Conservation (phyloP, 805 yeast species). For the Lipomyces kockii region DNA sequence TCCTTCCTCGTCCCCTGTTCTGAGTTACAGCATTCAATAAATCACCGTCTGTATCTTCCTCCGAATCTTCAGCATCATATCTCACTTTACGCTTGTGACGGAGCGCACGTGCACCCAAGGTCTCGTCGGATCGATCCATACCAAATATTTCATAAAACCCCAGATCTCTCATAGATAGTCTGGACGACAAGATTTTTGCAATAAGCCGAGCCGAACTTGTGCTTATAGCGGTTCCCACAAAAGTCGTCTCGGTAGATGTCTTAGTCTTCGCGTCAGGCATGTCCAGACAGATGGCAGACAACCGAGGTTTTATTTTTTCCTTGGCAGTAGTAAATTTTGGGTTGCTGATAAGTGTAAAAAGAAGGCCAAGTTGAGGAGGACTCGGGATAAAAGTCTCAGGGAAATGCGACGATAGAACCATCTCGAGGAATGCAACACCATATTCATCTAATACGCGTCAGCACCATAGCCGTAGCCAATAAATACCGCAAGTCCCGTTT, state of each 20-base stretch:
- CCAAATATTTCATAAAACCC: conserved; percentile 19
- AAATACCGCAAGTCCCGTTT: neutral
- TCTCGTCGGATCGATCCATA: conserved; percentile 2
- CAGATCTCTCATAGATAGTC: conserved; percentile 21
- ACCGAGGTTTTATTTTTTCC: neutral
- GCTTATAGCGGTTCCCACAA: conserved; percentile 15
- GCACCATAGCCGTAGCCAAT: neutral
- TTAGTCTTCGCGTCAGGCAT: neutral
- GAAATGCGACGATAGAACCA: conserved; percentile 20
- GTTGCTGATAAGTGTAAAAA: conserved; percentile 29
- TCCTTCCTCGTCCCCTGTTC: neutral
- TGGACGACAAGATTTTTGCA: conserved; percentile 15
- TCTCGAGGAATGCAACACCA: conserved; percentile 27
- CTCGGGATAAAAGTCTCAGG: conserved; percentile 28
- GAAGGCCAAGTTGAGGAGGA: conserved; percentile 19
- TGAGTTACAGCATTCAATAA: neutral
- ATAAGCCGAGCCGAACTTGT: conserved; percentile 14
- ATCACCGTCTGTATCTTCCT: neutral
- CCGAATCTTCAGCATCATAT: neutral
- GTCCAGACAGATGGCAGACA: neutral
- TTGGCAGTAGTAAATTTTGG: conserved; percentile 18
- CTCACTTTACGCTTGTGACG: neutral
- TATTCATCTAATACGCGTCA: conserved; percentile 16
- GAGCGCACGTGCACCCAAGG: neutral
- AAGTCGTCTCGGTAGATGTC: neutral